phyloP scores from a whole-genome alignment of 202 grass and related monocot genomes.

The Schoenoplectus tabernaemontani region DNA sequence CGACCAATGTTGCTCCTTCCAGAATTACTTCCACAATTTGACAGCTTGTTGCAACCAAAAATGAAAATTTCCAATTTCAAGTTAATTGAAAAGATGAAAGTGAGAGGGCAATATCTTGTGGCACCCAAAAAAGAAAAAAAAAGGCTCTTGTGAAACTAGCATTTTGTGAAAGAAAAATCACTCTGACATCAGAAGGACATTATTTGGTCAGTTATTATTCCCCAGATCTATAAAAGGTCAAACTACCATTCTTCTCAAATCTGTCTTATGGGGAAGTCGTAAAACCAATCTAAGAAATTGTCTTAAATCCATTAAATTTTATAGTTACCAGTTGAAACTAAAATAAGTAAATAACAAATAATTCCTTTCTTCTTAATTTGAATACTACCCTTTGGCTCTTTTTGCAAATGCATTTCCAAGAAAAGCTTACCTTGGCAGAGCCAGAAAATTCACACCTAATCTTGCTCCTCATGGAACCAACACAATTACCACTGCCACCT shows the following conservation, averaged over 20 bases:
- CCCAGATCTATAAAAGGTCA: not conserved
- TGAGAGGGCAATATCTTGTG: too few species aligned
- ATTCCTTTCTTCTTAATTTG: not conserved
- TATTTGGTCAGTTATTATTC: not conserved
- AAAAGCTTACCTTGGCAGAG: slow-evolving; percentile 13
- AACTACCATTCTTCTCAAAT: not conserved
- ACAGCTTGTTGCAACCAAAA: slow-evolving; percentile 42
- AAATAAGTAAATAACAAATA: not conserved
- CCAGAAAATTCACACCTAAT: slow-evolving; percentile 42
- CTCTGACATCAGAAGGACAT: not conserved
- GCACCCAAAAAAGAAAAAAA: too few species aligned
- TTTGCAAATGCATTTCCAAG: not conserved
- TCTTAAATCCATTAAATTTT: not conserved
- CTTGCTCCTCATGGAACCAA: slow-evolving; percentile 39
- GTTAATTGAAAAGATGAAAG: slow-evolving; percentile 1
- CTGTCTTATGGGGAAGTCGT: not conserved
- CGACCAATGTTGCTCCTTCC: slow-evolving; percentile 56
- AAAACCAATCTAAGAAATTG: not conserved
- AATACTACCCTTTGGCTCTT: not conserved
- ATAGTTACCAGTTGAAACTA: not conserved
- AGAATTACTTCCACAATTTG: slow-evolving; percentile 64
- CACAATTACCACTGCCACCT: slow-evolving; percentile 22
- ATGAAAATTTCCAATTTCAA: not conserved
- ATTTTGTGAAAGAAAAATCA: not conserved
- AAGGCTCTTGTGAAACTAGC: too few species aligned